These are phyloP conservation scores for Scutellospora calospora DNA, from an alignment of 371 early-diverging fungal genomes.

Conservation along the genomic window DNA sequence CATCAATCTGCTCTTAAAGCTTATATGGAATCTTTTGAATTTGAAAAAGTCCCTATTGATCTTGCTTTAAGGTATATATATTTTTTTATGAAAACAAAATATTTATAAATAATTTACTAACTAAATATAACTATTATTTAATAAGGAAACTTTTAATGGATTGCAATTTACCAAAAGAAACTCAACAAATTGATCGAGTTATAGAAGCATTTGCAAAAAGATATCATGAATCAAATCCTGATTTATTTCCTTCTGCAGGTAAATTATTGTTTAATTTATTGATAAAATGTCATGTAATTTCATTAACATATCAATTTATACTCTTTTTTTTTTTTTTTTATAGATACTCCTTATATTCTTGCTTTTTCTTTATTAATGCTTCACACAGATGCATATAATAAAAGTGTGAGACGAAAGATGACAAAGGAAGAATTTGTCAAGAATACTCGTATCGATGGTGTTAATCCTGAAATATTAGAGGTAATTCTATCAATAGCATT, in stretches of 20 bases:
- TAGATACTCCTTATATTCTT: slow-evolving; percentile 82
- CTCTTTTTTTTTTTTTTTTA: not conserved
- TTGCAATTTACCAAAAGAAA: slow-evolving; percentile 87
- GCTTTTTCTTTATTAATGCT: slow-evolving; percentile 88
- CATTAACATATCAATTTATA: not conserved
- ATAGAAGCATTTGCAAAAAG: slow-evolving; percentile 83
- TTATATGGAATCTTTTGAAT: slow-evolving; percentile 42
- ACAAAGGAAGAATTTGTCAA: slow-evolving; percentile 83
- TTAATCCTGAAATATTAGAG: slow-evolving; percentile 77
- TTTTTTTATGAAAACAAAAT: no score
- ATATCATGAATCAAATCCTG: slow-evolving; percentile 79
- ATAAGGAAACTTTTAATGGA: slow-evolving; percentile 74
- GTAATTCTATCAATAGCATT: not conserved
- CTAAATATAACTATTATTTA: not conserved
- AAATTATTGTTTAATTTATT: slow-evolving; percentile 33
- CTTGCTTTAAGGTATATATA: slow-evolving; percentile 36
- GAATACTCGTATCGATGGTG: slow-evolving; percentile 70
- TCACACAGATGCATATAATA: slow-evolving; percentile 96
- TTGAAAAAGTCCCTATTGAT: slow-evolving; percentile 41
- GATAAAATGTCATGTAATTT: not conserved
- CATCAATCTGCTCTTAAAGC: slow-evolving; percentile 32
- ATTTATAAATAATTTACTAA: not conserved
- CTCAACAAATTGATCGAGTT: slow-evolving; percentile 93
- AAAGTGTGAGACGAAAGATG: slow-evolving; percentile 85
- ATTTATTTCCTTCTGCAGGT: slow-evolving; percentile 71